phyloP scores from a whole-genome alignment of 352 stramenopile species.

The Globisporangium yorkense region DNA sequence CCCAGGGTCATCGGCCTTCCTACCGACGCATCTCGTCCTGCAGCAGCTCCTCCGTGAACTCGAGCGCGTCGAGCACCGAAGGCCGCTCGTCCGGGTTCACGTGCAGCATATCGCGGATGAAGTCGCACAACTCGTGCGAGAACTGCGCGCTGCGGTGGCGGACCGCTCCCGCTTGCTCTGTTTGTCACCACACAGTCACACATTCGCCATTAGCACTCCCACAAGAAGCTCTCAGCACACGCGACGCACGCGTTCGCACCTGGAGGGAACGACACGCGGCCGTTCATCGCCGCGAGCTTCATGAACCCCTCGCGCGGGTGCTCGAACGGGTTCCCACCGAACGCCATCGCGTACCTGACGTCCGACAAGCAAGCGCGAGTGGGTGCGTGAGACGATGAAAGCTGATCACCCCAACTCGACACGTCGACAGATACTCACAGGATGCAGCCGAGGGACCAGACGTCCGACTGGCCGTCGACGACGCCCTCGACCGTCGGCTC shows the following conservation, averaged over 20 bases:
- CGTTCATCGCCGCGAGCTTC: slow-evolving; percentile 78
- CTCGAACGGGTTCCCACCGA: slow-evolving; percentile 78
- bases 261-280: slow-evolving; percentile 67
- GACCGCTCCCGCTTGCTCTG: slow-evolving; percentile 62
- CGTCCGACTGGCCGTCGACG: slow-evolving; percentile 75
- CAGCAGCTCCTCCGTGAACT: slow-evolving; percentile 77
- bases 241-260: slow-evolving; percentile 15
- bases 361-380: neutral
- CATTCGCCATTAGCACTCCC: neutral
- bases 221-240: neutral
- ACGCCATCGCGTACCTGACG: slow-evolving; percentile 76
- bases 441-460: slow-evolving; percentile 83
- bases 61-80: slow-evolving; percentile 70
- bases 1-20: neutral
- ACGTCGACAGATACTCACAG: slow-evolving; percentile 32
- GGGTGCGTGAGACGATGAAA: neutral
- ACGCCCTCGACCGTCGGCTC: slow-evolving; percentile 57
- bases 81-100: slow-evolving; percentile 75
- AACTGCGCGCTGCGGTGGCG: slow-evolving; percentile 61
- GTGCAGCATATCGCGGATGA: slow-evolving; percentile 85
- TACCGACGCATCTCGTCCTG: slow-evolving; percentile 58
- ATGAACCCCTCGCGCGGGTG: slow-evolving; percentile 78
- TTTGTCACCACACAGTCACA: neutral
- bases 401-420: neutral
- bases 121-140: slow-evolving; percentile 80